phyloP scores from a whole-genome alignment of 495 filamentous ascomycete species.

The Trichoderma erinaceum region DNA sequence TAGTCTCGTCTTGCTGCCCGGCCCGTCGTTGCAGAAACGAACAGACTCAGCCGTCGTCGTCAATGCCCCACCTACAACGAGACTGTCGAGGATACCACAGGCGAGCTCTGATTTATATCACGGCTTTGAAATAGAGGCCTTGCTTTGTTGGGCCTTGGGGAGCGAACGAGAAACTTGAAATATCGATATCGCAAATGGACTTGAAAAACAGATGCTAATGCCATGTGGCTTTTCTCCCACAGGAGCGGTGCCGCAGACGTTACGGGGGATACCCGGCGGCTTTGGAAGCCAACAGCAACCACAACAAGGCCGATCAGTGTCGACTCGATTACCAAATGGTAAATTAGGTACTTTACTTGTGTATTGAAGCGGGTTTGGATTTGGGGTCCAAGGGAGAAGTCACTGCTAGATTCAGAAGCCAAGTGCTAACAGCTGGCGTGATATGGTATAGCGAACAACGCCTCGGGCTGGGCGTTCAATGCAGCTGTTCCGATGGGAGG shows the following conservation, averaged over 20 bases:
- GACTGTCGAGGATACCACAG: not conserved
- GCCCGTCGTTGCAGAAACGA: not conserved
- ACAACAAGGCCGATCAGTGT: slow-evolving; percentile 55
- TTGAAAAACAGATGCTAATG: slow-evolving; percentile 5
- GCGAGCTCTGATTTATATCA: not conserved
- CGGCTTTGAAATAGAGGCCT: not conserved
- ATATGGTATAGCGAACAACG: slow-evolving; percentile 48
- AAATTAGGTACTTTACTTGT: slow-evolving; percentile 56
- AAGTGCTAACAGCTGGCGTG: slow-evolving; percentile 17
- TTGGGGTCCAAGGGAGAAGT: not conserved
- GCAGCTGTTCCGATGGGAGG: slow-evolving; percentile 60
- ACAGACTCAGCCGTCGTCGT: slow-evolving; percentile 17
- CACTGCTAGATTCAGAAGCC: slow-evolving; percentile 12
- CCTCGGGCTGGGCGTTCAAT: slow-evolving; percentile 69
- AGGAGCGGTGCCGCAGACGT: slow-evolving; percentile 63
- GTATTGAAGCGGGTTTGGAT: not conserved
- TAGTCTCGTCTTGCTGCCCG: not conserved
- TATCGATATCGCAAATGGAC: not conserved
- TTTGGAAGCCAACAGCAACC: slow-evolving; percentile 62
- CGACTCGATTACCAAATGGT: slow-evolving; percentile 67
- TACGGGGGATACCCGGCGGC: slow-evolving; percentile 61
- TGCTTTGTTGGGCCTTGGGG: not conserved
- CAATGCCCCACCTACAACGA: slow-evolving; percentile 12
- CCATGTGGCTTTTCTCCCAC: slow-evolving; percentile 4
- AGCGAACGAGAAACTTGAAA: not conserved